Evolutionary conservation across 768 basidiomycete species (phyloP).

Genomic region (Strobilomyces dryophilus): DNA sequence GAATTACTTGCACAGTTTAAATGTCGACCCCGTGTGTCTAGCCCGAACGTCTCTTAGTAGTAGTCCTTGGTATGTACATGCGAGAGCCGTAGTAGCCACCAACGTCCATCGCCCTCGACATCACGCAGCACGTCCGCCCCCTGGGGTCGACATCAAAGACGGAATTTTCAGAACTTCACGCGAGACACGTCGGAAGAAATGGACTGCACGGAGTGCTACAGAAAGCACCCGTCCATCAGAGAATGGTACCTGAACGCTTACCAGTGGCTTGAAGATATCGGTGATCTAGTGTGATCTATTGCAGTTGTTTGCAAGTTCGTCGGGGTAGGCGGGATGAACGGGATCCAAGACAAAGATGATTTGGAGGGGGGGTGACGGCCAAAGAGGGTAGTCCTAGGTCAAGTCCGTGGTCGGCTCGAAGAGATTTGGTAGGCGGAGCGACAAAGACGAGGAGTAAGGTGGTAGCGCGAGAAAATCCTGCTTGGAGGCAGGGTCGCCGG

Average conservation of each 20-base stretch:
- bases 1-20: too few species aligned
- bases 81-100: too few species aligned
- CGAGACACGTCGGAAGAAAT: not conserved
- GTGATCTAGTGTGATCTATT: too few species aligned
- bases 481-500: too few species aligned
- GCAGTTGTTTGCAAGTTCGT: not conserved
- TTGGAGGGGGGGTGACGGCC: slow-evolving; percentile 5
- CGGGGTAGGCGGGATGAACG: slow-evolving; percentile 6
- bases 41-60: too few species aligned
- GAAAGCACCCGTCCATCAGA: too few species aligned
- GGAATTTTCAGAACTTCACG: slow-evolving; percentile 10
- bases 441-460: slow-evolving; percentile 21
- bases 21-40: too few species aligned
- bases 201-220: too few species aligned
- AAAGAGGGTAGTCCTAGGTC: slow-evolving; percentile 13
- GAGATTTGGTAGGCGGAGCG: slow-evolving; percentile 19
- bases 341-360: slow-evolving; percentile 7
- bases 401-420: slow-evolving; percentile 12
- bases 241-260: too few species aligned
- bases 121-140: slow-evolving; percentile 41
- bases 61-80: too few species aligned
- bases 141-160: slow-evolving; percentile 10
- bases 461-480: slow-evolving; percentile 22
- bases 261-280: too few species aligned
- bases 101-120: slow-evolving; percentile 34